Evolutionary conservation across 495 filamentous ascomycete genomes (phyloP), one percentile per base, ranked within the genome.

Genomic region (Neurospora discreta): DNA sequence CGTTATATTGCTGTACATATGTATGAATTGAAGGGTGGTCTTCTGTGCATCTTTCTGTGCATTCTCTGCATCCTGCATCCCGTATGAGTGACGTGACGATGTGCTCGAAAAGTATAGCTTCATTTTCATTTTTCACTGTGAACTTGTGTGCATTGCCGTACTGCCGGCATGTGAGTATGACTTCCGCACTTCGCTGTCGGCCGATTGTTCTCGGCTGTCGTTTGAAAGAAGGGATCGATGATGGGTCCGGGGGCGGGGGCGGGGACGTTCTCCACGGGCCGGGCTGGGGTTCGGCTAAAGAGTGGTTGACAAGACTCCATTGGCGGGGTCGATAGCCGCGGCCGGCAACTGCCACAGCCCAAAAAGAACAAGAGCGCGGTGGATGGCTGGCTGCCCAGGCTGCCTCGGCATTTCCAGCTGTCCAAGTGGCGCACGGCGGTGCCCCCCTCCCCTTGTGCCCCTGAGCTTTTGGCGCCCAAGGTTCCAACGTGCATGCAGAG

Each of bases 391-490:
- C 26, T 65, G 33, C 33, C 33, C 33, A 5, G 30, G 41, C 33
- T 71, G 69, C 69, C 69, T 71, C 69, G 69, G 69, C 69, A 71
- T 71, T 67, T 67, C 26, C 42, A 60, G 23, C 52, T 33, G 52
- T 60, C 33, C 52, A 71, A 43, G 69, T 71, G 69, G 69, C 69
- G 69, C 30, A 52, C 23, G n/a, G 38, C 23, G 15, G 42, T 70
- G 38, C 68, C 33, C 33, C 33, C 33, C n/a, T n/a, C 39, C 23
- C 39, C 69, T 42, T 15, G 69, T 43, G 23, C 39, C 39, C 39
- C 39, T 30, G 26, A 39, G 69, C 39, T 70, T 43, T 43, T 33
- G 39, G 39, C 69, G 69, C 69, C 39, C 39, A 43, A 30, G 39
- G 39, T 70, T 6, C 33, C 33, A 36, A 36, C 33, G 6, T 70